These are phyloP conservation scores for Peronospora belbahrii DNA, from an alignment of 352 stramenopile genomes.

Conservation along the genomic window DNA sequence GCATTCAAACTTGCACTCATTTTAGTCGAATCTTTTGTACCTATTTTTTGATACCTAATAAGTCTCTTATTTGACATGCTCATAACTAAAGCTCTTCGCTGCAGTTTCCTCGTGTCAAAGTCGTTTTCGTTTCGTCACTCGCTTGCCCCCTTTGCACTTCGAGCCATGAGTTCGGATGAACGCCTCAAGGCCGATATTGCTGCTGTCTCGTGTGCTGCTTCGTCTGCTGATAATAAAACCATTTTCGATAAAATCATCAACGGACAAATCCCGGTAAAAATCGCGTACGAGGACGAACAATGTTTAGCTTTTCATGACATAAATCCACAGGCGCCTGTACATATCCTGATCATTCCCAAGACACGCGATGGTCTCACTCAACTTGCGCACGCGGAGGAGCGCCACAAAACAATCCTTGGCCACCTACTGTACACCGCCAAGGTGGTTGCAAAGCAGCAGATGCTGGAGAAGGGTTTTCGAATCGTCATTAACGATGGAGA, in stretches of 20 bases:
- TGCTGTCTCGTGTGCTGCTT: slow-evolving; percentile 25
- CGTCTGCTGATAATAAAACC: slow-evolving; percentile 58
- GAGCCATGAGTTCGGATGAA: slow-evolving; percentile 56
- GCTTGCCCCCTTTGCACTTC: slow-evolving; percentile 6
- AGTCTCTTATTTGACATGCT: slow-evolving; percentile 11
- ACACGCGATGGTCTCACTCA: slow-evolving; percentile 88
- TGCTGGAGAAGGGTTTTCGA: slow-evolving; percentile 88
- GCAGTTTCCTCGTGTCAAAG: slow-evolving; percentile 7
- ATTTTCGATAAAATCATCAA: slow-evolving; percentile 99
- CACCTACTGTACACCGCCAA: slow-evolving; percentile 90
- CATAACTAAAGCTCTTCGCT: slow-evolving; percentile 11
- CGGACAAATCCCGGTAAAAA: slow-evolving; percentile 89
- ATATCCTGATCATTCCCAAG: slow-evolving; percentile 98
- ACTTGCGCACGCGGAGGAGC: slow-evolving; percentile 83
- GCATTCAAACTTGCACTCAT: too few relatives aligned
- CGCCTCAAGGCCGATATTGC: slow-evolving; percentile 52
- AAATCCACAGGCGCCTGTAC: slow-evolving; percentile 90
- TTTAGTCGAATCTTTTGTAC: too few relatives aligned
- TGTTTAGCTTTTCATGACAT: slow-evolving; percentile 98
- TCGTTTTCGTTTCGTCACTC: slow-evolving; percentile 6
- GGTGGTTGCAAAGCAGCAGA: slow-evolving; percentile 89
- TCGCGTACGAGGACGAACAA: slow-evolving; percentile 95
- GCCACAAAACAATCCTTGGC: slow-evolving; percentile 91
- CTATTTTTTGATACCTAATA: too few relatives aligned
- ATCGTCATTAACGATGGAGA: slow-evolving; percentile 97